Base-by-base conservation (phyloP, 306 rosid genomes). In the Castanea crenata region DNA sequence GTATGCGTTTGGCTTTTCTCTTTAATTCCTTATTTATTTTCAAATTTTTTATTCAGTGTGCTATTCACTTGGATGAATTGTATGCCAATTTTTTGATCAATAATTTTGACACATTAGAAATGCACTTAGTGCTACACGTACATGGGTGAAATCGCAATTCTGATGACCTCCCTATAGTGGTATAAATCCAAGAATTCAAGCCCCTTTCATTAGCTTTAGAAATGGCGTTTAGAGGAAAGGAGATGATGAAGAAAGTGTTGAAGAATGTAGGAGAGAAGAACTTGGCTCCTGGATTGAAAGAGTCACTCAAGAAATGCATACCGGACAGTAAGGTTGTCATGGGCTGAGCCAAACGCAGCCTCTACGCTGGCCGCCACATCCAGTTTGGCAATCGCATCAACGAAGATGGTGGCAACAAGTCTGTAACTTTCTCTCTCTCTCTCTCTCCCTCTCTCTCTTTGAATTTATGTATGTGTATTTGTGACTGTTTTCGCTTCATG, bases 401-500 rank as follows among this genome's bases (percentile, higher is more conserved):
- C 29, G 99, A 95, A 90, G 98, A 93, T 65, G 99, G 99, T 27
- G 99, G 98, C 55, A 93, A 92, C 91, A 95, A 93, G 99, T 92
- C 63, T 54, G 92, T 84, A 31, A 38, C 46, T 4, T 73, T 44
- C 38, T 75, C 25, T 7, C 35, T 7, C 25, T 7, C 35, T 7
- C 27, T 25, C 27, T 25, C 21, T 21, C 21, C 21, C 27, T 75
- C 14, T 72, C 10, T 67, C n/a, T 35, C 1, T 7, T 19, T 67
- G 51, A 6, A 32, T 68, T 34, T 12, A 25, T 18, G 54, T 11
- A 3, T 68, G 27, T 68, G 32, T 35, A 34, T 19, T 67, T 10
- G 8, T 35, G 72, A 19, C 13, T 68, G 4, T 7, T 68, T 63
- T 5, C 4, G 7, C 9, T 67, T 46, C 11, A 13, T 27, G 69